phyloP scores from a whole-genome alignment of 192 early-diverging fungal genomes.

The Powellomyces hirtus region DNA sequence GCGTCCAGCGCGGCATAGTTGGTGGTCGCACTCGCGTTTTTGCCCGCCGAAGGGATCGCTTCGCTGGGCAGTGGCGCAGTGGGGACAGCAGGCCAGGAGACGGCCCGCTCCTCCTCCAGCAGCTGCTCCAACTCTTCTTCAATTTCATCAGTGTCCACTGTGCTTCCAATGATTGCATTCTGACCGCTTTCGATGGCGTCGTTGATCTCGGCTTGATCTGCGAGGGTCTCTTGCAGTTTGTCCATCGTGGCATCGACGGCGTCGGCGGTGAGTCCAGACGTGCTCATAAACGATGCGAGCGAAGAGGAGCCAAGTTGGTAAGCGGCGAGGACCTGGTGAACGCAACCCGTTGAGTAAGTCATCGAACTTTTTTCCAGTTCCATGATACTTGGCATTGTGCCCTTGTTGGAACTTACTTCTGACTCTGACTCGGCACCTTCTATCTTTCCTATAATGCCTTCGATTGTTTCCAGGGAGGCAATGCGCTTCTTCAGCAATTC shows the following conservation, averaged over 20 bases:
- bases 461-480: slow-evolving; percentile 56
- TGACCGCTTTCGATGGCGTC: slow-evolving; percentile 46
- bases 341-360: no score
- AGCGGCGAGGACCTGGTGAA: slow-evolving; percentile 60
- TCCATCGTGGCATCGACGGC: slow-evolving; percentile 62
- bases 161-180: slow-evolving; percentile 19
- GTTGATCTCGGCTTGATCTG: slow-evolving; percentile 64
- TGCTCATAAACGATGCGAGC: slow-evolving; percentile 46
- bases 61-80: neutral
- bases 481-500: slow-evolving; percentile 57
- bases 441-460: slow-evolving; percentile 60
- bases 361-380: no score
- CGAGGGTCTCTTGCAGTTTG: slow-evolving; percentile 54
- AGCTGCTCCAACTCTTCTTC: slow-evolving; percentile 34
- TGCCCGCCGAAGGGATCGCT: neutral
- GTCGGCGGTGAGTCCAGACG: slow-evolving; percentile 43
- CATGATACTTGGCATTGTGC: no score
- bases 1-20: slow-evolving; percentile 5
- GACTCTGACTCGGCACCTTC: slow-evolving; percentile 61
- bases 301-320: slow-evolving; percentile 61
- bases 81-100: neutral
- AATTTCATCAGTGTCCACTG: slow-evolving; percentile 27
- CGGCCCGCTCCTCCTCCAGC: neutral
- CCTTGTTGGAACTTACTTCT: no score
- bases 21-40: neutral